Conservation (phyloP, 2,329 filamentous ascomycete genomes). For the Zymoseptoria pseudotritici region DNA sequence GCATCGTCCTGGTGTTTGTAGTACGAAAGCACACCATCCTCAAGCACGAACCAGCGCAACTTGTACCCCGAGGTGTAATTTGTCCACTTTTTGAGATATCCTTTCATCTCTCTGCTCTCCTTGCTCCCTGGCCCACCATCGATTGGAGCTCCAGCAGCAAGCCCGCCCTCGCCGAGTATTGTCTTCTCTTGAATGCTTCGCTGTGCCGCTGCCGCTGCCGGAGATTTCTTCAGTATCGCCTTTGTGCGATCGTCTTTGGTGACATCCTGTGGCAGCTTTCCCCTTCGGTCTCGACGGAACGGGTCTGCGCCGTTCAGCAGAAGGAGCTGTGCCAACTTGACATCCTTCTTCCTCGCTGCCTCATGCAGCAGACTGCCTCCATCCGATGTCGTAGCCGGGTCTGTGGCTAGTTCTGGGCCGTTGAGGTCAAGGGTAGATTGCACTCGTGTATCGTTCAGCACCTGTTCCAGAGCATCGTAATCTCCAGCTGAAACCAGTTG, state of each 20-base stretch:
- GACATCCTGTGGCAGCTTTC: conserved; percentile 90
- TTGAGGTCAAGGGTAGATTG: conserved; percentile 89
- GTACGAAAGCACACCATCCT: conserved; percentile 95
- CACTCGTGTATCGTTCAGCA: conserved; percentile 77
- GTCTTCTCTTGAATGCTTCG: conserved; percentile 95
- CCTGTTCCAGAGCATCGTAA: conserved; percentile 68
- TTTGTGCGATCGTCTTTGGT: conserved; percentile 89
- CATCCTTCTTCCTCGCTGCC: conserved; percentile 80
- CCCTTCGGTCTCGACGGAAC: conserved; percentile 88
- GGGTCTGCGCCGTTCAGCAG: conserved; percentile 92
- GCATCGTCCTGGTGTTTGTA: conserved; percentile 99
- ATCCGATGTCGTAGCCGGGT: conserved; percentile 65
- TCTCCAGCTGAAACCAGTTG: conserved; percentile 63
- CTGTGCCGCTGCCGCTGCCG: conserved; percentile 88
- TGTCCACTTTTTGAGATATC: conserved; percentile 98
- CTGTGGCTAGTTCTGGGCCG: conserved; percentile 77
- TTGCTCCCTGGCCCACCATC: conserved; percentile 60
- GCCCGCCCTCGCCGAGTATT: conserved; percentile 67
- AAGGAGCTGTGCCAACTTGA: conserved; percentile 78
- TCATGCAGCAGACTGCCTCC: conserved; percentile 94
- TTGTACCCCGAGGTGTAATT: conserved; percentile 98
- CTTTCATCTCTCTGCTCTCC: conserved; percentile 94
- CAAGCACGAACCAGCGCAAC: conserved; percentile 92
- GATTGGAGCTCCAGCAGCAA: conserved; percentile 27
- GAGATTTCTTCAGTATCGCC: conserved; percentile 85